phyloP scores from a whole-genome alignment of 768 basidiomycete species.

The Suillus sp. region DNA sequence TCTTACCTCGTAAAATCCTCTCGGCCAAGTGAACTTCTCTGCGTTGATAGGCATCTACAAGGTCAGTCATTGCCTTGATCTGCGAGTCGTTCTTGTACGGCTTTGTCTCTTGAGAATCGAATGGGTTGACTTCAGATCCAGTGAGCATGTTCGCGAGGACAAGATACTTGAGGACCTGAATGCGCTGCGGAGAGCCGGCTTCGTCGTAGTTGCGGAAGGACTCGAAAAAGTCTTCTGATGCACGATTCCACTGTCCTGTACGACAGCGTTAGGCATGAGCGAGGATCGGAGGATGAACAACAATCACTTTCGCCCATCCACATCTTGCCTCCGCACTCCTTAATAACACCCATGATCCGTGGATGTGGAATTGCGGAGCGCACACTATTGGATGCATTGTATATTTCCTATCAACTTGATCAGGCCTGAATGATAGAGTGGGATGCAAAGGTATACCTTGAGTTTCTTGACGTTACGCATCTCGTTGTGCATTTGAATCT shows the following conservation, averaged over 20 bases:
- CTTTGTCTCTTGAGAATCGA: slow-evolving; percentile 99
- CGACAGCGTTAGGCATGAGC: slow-evolving; percentile 13
- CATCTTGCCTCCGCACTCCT: slow-evolving; percentile 99
- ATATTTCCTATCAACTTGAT: slow-evolving; percentile 75
- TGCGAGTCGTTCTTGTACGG: slow-evolving; percentile 95
- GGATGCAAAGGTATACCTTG: slow-evolving; percentile 56
- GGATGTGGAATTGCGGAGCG: slow-evolving; percentile 98
- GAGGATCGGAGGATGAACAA: not conserved
- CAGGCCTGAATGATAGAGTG: not conserved
- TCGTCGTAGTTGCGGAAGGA: slow-evolving; percentile 99
- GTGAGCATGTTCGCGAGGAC: slow-evolving; percentile 98
- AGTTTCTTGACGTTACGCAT: slow-evolving; percentile 94
- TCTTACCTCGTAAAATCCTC: slow-evolving; percentile 83
- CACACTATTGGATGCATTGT: slow-evolving; percentile 91
- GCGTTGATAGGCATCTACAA: slow-evolving; percentile 95
- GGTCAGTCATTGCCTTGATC: slow-evolving; percentile 97
- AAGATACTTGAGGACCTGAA: slow-evolving; percentile 97
- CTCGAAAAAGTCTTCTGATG: slow-evolving; percentile 98
- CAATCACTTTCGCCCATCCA: slow-evolving; percentile 98
- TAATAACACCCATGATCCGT: slow-evolving; percentile 97
- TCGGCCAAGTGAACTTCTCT: slow-evolving; percentile 98
- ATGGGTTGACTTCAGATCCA: slow-evolving; percentile 98
- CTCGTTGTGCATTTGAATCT: slow-evolving; percentile 99
- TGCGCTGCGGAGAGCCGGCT: slow-evolving; percentile 93
- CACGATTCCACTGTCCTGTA: slow-evolving; percentile 92